Conservation (phyloP, 208 protist genomes). For the Balamuthia mandrillaris region DNA sequence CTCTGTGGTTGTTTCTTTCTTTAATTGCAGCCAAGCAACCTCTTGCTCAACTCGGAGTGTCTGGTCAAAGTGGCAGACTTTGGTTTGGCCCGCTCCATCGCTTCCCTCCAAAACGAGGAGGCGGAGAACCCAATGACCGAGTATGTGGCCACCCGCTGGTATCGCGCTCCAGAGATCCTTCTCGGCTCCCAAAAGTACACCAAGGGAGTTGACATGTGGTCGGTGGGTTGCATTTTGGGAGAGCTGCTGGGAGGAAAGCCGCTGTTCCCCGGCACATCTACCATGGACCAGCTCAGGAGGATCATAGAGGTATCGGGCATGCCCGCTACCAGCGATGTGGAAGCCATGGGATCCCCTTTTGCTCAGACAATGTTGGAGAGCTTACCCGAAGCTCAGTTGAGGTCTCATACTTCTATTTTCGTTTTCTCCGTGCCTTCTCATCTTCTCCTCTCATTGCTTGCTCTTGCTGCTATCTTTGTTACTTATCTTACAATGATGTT, state of each 20-base stretch:
- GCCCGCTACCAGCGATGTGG: no score
- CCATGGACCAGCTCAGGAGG: constrained; percentile 92
- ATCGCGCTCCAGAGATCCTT: constrained; percentile 96
- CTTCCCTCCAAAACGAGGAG: constrained; percentile 81
- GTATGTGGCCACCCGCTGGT: constrained; percentile 88
- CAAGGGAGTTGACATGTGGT: constrained; percentile 95
- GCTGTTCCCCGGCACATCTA: constrained; percentile 80
- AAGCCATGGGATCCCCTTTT: constrained; percentile 87
- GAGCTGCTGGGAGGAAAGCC: constrained; percentile 88
- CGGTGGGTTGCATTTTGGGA: constrained; percentile 93
- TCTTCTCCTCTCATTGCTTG: no score
- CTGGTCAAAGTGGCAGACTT: constrained; percentile 91
- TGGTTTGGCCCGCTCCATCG: constrained; percentile 86
- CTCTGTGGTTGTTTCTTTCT: constrained; percentile 43
- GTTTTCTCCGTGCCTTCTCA: no score
- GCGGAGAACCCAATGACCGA: constrained; percentile 62
- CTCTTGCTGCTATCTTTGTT: no score
- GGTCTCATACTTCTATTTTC: constrained; percentile 42
- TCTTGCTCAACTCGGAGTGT: constrained; percentile 88
- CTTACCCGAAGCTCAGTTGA: constrained; percentile 71
- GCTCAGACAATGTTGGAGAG: constrained; percentile 87
- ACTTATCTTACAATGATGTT: background rate
- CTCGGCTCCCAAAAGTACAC: constrained; percentile 88
- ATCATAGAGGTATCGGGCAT: constrained; percentile 87
- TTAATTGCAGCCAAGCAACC: constrained; percentile 77